Conservation (phyloP, 73 alveolate genomes). For the Stentor coeruleus region DNA sequence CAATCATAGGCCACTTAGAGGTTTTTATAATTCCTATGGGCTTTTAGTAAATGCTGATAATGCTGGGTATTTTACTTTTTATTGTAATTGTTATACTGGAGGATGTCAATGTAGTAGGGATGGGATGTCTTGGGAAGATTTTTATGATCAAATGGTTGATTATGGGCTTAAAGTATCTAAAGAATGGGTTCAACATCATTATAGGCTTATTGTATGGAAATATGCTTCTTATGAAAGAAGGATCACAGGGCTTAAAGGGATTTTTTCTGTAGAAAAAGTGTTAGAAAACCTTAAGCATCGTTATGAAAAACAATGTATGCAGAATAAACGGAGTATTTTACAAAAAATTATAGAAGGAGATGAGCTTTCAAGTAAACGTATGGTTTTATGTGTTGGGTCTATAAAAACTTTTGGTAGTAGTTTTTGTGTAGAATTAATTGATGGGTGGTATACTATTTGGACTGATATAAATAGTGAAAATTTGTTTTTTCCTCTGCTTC, state of each 20-base stretch:
- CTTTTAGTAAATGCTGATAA: not conserved
- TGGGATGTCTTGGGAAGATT: slow-evolving; percentile 2
- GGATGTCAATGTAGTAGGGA: not conserved
- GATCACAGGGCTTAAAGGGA: not conserved
- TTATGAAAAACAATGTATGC: not conserved
- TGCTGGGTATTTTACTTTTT: not conserved
- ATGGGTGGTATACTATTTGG: not conserved
- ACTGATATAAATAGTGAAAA: not conserved
- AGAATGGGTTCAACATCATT: slow-evolving; percentile 19
- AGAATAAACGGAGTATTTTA: not conserved
- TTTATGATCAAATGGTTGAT: not conserved
- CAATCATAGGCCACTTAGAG: not conserved
- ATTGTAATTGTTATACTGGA: not conserved
- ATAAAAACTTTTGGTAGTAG: not conserved
- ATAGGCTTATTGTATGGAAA: slow-evolving; percentile 14
- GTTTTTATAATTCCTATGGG: not conserved
- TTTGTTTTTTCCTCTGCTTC: slow-evolving; percentile 1
- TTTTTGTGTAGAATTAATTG: not conserved
- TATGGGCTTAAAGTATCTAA: not conserved
- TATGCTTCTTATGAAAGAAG: slow-evolving; percentile 22
- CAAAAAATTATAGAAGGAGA: not conserved
- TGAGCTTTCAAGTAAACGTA: slow-evolving; percentile 4
- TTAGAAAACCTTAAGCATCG: not conserved
- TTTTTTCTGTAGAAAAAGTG: not conserved
- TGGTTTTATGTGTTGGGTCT: not conserved